A percentile compares a stretch with the other conserved stretches of the same genome.
Evolutionary conservation across 305 asterid genomes (phyloP).

Genomic region (Solanum chacoense): DNA sequence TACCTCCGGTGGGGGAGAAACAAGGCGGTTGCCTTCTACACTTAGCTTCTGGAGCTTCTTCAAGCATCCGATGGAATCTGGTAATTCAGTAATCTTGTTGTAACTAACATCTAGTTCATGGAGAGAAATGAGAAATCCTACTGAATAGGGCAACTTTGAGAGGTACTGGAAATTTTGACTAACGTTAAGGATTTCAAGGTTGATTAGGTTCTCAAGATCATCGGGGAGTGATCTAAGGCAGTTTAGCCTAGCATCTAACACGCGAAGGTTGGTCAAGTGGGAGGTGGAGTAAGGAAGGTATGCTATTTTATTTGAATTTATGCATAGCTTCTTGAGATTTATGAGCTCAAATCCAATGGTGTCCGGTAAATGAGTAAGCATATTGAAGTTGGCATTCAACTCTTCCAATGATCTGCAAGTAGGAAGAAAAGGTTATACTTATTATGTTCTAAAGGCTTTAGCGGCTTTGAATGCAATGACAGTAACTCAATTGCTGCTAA

Average conservation of each 20-base stretch:
- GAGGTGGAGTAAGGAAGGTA: conserved; percentile 70
- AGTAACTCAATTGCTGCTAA: no score
- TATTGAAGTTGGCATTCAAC: conserved; percentile 73
- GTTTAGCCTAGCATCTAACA: conserved; percentile 69
- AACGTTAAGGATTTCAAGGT: conserved; percentile 57
- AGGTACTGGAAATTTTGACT: conserved; percentile 80
- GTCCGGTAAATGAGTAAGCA: conserved; percentile 53
- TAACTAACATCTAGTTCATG: conserved; percentile 75
- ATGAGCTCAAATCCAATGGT: conserved; percentile 71
- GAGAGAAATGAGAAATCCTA: conserved; percentile 74
- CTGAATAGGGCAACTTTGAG: conserved; percentile 50
- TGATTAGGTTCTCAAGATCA: conserved; percentile 72
- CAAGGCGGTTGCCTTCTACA: conserved; percentile 67
- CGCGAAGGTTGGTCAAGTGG: conserved; percentile 55
- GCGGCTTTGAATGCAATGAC: background rate
- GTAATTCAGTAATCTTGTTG: conserved; percentile 51
- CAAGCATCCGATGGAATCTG: conserved; percentile 77
- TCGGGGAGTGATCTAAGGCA: conserved; percentile 73
- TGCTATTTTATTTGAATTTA: conserved; percentile 67
- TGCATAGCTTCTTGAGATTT: conserved; percentile 47
- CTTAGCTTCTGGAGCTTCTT: conserved; percentile 57
- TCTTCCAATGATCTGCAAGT: conserved; percentile 63
- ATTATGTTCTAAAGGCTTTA: background rate
- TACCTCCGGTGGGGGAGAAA: conserved; percentile 55
- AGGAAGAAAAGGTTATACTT: background rate